A percentile compares a stretch with the other conserved stretches of the same genome.
Conservation (phyloP, 495 filamentous ascomycete genomes). For the Penicillium fimorum region DNA sequence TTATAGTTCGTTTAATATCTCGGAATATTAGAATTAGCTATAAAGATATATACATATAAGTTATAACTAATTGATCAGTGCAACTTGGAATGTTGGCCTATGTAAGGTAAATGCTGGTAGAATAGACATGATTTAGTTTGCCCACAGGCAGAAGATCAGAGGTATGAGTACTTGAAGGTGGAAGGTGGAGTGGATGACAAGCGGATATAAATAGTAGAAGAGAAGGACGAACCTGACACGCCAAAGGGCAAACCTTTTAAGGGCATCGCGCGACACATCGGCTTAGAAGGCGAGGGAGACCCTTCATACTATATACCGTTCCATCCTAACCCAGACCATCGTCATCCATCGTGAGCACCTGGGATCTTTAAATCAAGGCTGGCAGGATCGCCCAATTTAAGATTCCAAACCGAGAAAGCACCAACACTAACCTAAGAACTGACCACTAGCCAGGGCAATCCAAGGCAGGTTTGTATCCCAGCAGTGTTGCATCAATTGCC, state of each 20-base stretch:
- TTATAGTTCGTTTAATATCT: neutral
- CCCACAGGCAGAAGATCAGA: neutral
- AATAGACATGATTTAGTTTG: neutral
- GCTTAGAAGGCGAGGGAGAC: neutral
- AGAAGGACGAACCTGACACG: neutral
- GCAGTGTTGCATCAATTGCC: conserved; percentile 44
- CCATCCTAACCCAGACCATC: neutral
- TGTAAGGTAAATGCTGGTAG: neutral
- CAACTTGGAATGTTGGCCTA: neutral
- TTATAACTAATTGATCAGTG: neutral
- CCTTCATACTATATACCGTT: neutral
- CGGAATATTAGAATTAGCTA: neutral
- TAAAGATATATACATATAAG: neutral
- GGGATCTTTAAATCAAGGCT: neutral
- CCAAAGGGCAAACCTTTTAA: neutral
- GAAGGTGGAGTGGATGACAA: neutral
- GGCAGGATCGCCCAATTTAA: neutral
- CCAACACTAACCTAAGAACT: conserved; percentile 41
- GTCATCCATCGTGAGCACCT: neutral
- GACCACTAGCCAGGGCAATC: conserved; percentile 41
- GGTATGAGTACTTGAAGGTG: neutral
- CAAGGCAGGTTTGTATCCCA: conserved; percentile 45
- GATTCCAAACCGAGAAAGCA: neutral
- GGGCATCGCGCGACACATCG: neutral
- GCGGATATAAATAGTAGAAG: neutral